Percentiles rank a stretch among this genome's conserved stretches.
phyloP scores from a whole-genome alignment of 2,329 filamentous ascomycete genomes.

The Tolypocladium capitatum region DNA sequence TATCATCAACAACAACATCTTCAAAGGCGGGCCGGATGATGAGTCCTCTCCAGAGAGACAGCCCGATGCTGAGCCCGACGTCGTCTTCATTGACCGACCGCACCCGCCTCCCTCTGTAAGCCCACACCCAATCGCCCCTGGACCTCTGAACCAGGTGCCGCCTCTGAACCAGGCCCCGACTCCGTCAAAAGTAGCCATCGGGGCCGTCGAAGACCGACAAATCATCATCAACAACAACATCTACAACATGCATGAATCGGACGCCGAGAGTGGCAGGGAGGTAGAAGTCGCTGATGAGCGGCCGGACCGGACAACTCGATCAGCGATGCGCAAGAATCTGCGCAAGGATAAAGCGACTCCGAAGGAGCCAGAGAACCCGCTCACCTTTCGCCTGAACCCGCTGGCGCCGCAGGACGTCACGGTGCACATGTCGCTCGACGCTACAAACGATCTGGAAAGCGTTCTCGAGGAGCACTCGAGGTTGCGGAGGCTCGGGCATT shows the following conservation, averaged over 20 bases:
- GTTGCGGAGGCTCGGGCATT: conserved; percentile 1
- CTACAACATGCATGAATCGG: not conserved
- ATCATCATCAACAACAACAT: not conserved
- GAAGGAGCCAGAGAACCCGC: not conserved
- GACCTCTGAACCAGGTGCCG: no score
- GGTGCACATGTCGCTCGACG: conserved; percentile 1
- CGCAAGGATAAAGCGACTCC: not conserved
- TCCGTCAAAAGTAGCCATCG: not conserved
- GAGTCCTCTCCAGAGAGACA: not conserved
- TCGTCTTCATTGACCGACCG: fast-evolving
- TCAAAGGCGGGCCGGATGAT: not conserved
- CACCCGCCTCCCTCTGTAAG: not conserved
- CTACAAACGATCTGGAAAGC: not conserved
- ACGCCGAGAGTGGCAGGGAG: not conserved
- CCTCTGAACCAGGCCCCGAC: not conserved
- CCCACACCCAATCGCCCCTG: not conserved
- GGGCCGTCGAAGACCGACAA: not conserved
- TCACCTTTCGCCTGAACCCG: not conserved
- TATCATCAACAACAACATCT: not conserved
- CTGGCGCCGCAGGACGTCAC: conserved; percentile 1
- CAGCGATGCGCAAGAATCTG: not conserved
- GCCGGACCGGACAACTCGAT: not conserved
- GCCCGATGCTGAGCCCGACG: not conserved
- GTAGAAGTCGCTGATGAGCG: not conserved
- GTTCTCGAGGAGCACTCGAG: not conserved